These are phyloP conservation scores for Euphorbia schlechtendalii DNA, from an alignment of 441 rosid species.

Conservation along the genomic window DNA sequence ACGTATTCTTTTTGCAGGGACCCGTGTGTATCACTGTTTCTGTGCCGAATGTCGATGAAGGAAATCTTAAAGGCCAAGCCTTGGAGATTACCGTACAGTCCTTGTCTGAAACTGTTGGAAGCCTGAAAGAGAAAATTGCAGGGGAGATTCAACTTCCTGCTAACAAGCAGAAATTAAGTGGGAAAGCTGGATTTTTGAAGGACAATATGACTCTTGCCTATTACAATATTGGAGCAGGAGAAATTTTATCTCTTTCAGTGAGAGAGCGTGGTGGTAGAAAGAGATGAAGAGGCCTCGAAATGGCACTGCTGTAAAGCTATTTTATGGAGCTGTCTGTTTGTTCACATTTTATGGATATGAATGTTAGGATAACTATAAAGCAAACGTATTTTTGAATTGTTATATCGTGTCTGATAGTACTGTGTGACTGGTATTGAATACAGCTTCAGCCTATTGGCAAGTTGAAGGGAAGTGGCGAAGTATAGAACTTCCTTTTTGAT, in stretches of 20 bases:
- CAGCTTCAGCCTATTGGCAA: constrained; percentile 33
- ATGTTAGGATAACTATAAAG: constrained; percentile 14
- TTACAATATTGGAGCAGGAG: constrained; percentile 77
- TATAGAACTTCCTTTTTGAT: constrained; percentile 17
- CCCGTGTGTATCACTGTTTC: constrained; percentile 55
- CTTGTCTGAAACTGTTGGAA: constrained; percentile 72
- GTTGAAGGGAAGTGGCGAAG: constrained; percentile 15
- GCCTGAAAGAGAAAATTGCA: constrained; percentile 96
- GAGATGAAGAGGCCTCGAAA: constrained; percentile 41
- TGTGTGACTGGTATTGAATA: constrained; percentile 26
- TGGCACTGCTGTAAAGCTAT: constrained; percentile 24
- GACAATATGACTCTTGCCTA: constrained; percentile 93
- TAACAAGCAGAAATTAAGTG: constrained; percentile 96
- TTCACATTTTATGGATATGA: constrained; percentile 10
- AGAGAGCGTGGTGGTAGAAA: constrained; percentile 98
- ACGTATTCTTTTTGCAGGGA: constrained; percentile 77
- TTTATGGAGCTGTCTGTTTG: constrained; percentile 13
- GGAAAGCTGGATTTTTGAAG: constrained; percentile 92
- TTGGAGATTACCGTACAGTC: constrained; percentile 80
- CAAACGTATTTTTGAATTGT: not conserved
- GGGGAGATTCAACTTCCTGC: constrained; percentile 92
- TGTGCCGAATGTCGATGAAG: constrained; percentile 80
- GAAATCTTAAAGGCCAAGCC: constrained; percentile 71
- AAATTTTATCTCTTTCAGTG: constrained; percentile 57
- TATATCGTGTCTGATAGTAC: constrained; percentile 21